Percentiles rank a stretch among this genome's conserved stretches.
Conservation (phyloP, 2,329 filamentous ascomycete genomes). For the Trichoderma cornu-damae region DNA sequence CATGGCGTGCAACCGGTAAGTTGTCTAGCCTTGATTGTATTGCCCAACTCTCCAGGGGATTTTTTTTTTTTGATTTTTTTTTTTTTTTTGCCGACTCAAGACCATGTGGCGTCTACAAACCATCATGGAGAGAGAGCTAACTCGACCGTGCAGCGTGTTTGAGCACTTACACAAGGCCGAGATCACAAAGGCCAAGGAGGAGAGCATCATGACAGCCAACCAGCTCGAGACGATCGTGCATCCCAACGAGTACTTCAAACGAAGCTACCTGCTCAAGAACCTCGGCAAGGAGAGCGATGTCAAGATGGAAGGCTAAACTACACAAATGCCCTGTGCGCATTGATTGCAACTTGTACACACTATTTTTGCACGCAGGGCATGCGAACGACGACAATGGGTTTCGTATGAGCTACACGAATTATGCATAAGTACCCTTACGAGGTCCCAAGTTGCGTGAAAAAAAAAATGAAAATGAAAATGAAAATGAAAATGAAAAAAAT, state of each 20-base stretch:
- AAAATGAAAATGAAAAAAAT: too few relatives aligned
- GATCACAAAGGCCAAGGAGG: conserved; percentile 70
- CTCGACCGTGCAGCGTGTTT: conserved; percentile 59
- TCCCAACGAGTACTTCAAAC: conserved; percentile 96
- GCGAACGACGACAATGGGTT: not conserved
- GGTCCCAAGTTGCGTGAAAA: not conserved
- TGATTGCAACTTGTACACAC: not conserved
- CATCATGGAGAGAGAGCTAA: not conserved
- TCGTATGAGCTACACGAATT: not conserved
- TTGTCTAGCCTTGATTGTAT: conserved; percentile 13
- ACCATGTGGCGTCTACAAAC: too few relatives aligned
- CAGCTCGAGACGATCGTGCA: conserved; percentile 94
- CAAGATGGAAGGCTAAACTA: conserved; percentile 46
- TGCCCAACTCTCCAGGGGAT: not conserved
- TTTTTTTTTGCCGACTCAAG: too few relatives aligned
- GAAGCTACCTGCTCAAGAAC: conserved; percentile 84
- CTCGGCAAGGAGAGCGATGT: conserved; percentile 54
- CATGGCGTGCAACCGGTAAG: conserved; percentile 85
- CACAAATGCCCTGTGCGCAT: too few relatives aligned
- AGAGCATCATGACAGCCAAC: conserved; percentile 62
- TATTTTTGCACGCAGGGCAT: not conserved
- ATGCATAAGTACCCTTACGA: not conserved
- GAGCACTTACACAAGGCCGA: conserved; percentile 78
- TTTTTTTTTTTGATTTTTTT: too few relatives aligned
- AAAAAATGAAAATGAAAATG: too few relatives aligned